These are phyloP conservation scores for Xanthoconium separans DNA, from an alignment of 1,284 basidiomycete species.

Conservation along the genomic window DNA sequence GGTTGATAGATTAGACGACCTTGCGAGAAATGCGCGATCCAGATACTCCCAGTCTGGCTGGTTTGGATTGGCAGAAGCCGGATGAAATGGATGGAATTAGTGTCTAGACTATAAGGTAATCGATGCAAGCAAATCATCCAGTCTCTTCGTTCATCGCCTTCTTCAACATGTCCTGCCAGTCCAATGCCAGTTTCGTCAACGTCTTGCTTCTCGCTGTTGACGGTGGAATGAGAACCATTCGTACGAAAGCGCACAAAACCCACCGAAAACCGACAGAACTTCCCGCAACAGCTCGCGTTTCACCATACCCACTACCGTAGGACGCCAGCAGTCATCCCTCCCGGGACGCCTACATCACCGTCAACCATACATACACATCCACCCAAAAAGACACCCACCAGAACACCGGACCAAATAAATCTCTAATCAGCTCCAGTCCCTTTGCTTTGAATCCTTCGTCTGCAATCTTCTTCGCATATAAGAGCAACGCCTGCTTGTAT, in stretches of 20 bases:
- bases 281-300: conserved; percentile 83
- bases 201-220: conserved; percentile 67
- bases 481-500: conserved; percentile 71
- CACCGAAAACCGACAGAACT: conserved; percentile 75
- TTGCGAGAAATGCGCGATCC: too few relatives aligned
- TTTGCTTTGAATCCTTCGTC: conserved; percentile 84
- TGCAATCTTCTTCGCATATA: conserved; percentile 80
- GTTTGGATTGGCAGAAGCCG: too few relatives aligned
- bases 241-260: conserved; percentile 19
- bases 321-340: conserved; percentile 63
- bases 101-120: neutral
- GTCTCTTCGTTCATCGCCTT: conserved; percentile 52
- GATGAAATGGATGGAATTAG: too few relatives aligned
- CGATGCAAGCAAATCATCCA: neutral
- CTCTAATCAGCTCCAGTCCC: conserved; percentile 85
- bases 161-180: conserved; percentile 78
- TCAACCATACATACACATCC: conserved; percentile 3
- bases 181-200: conserved; percentile 65
- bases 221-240: conserved; percentile 3
- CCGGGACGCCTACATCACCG: conserved; percentile 59
- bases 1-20: too few relatives aligned
- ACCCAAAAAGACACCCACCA: conserved; percentile 50
- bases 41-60: too few relatives aligned
- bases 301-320: conserved; percentile 62
- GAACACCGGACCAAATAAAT: conserved; percentile 85